phyloP scores from a whole-genome alignment of 2,329 filamentous ascomycete species.

The Mycosphaerelloides madeirae region DNA sequence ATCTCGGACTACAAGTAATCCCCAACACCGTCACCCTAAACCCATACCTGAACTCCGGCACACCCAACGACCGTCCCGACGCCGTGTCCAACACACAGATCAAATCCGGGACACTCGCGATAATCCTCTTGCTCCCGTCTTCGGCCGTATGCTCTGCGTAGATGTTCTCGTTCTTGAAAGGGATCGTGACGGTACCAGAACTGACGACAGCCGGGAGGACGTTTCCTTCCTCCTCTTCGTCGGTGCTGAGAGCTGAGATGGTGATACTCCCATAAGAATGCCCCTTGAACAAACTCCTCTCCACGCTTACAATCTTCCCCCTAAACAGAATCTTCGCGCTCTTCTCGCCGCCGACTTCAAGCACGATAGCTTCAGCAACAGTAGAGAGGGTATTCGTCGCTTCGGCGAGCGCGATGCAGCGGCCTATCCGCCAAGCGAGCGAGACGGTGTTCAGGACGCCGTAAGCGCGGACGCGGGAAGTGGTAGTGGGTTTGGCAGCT shows the following conservation, averaged over 20 bases:
- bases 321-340: conserved; percentile 57
- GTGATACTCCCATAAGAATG: conserved; percentile 58
- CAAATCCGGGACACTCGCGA: conserved; percentile 49
- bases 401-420: conserved; percentile 52
- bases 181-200: conserved; percentile 55
- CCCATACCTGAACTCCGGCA: conserved; percentile 54
- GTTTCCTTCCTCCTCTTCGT: conserved; percentile 31
- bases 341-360: conserved; percentile 52
- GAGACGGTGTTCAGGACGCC: conserved; percentile 41
- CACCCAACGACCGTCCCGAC: conserved; percentile 48
- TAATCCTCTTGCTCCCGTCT: conserved; percentile 36
- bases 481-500: conserved; percentile 39
- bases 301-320: conserved; percentile 60
- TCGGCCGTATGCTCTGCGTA: conserved; percentile 45
- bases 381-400: conserved; percentile 48
- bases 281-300: conserved; percentile 53
- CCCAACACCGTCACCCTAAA: conserved; percentile 50
- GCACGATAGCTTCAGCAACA: conserved; percentile 56
- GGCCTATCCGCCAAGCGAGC: conserved; percentile 52
- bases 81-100: conserved; percentile 48
- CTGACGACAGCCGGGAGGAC: conserved; percentile 32
- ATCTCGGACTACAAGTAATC: conserved; percentile 51
- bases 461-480: conserved; percentile 34
- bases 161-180: conserved; percentile 72
- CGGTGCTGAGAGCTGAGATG: conserved; percentile 33